phyloP scores from a whole-genome alignment of 1,284 basidiomycete species.

The Xerocomus alliaceus region DNA sequence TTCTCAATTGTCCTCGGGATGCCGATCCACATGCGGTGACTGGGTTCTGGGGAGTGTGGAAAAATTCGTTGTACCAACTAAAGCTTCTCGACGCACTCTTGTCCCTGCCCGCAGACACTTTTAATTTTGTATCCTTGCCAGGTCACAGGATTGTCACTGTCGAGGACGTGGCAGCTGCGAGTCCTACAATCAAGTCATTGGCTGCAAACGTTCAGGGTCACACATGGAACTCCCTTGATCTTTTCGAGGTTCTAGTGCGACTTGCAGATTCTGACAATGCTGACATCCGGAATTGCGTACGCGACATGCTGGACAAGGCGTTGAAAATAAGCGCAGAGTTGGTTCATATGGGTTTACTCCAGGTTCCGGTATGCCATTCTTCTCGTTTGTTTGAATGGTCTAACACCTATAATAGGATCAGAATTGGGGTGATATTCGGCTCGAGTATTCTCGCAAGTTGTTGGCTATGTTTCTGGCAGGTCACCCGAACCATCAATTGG shows the following conservation, averaged over 20 bases:
- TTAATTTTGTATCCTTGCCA: slow-evolving; percentile 88
- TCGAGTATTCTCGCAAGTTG: slow-evolving; percentile 86
- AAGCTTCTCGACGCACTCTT: slow-evolving; percentile 88
- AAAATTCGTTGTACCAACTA: slow-evolving; percentile 85
- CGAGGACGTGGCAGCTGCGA: slow-evolving; percentile 83
- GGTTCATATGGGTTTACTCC: slow-evolving; percentile 91
- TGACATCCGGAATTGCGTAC: slow-evolving; percentile 77
- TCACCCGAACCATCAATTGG: slow-evolving; percentile 93
- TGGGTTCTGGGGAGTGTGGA: slow-evolving; percentile 86
- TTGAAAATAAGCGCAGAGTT: slow-evolving; percentile 93
- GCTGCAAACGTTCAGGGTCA: slow-evolving; percentile 87
- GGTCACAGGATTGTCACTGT: slow-evolving; percentile 83
- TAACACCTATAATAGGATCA: slow-evolving; percentile 57
- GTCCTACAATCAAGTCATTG: slow-evolving; percentile 85
- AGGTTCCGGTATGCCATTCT: slow-evolving; percentile 72
- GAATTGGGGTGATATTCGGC: slow-evolving; percentile 87
- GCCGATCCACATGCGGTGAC: slow-evolving; percentile 76
- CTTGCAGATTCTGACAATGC: slow-evolving; percentile 73
- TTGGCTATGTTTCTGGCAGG: slow-evolving; percentile 91
- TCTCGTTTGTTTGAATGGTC: neutral
- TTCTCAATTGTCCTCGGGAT: slow-evolving; percentile 75
- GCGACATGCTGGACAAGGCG: slow-evolving; percentile 92
- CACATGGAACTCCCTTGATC: slow-evolving; percentile 93
- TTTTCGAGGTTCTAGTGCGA: slow-evolving; percentile 88
- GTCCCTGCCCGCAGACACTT: slow-evolving; percentile 86